Evolutionary conservation across 805 yeast species (phyloP).

Genomic region (Cephaloascus fragrans): DNA sequence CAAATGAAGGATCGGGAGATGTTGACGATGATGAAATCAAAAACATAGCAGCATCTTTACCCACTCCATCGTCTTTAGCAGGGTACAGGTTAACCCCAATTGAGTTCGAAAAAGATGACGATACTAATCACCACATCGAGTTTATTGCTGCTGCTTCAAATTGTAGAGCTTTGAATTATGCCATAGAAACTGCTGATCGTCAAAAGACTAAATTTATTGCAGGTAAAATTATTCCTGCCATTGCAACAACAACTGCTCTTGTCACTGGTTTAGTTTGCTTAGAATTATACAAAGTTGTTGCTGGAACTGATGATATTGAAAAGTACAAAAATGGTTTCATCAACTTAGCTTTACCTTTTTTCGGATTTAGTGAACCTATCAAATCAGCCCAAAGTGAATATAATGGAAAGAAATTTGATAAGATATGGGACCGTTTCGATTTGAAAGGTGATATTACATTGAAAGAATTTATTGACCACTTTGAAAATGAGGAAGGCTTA

Average conservation of each 20-base stretch:
- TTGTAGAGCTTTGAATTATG: slow-evolving; percentile 87
- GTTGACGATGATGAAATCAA: slow-evolving; percentile 58
- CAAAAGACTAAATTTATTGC: slow-evolving; percentile 94
- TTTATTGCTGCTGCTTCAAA: slow-evolving; percentile 94
- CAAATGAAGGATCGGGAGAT: slow-evolving; percentile 51
- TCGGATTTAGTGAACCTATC: slow-evolving; percentile 95
- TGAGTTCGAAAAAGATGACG: slow-evolving; percentile 98
- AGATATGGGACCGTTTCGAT: slow-evolving; percentile 93
- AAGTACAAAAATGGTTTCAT: slow-evolving; percentile 88
- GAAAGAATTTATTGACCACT: slow-evolving; percentile 61
- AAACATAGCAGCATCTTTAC: slow-evolving; percentile 66
- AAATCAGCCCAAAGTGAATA: slow-evolving; percentile 76
- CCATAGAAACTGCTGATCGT: slow-evolving; percentile 80
- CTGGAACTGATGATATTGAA: slow-evolving; percentile 64
- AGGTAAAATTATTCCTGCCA: slow-evolving; percentile 97
- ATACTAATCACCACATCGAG: slow-evolving; percentile 91
- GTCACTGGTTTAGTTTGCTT: slow-evolving; percentile 92
- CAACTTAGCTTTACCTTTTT: slow-evolving; percentile 88
- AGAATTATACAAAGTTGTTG: slow-evolving; percentile 86
- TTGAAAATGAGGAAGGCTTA: slow-evolving; percentile 74
- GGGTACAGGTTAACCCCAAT: slow-evolving; percentile 84
- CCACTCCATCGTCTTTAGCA: slow-evolving; percentile 80
- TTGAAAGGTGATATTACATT: slow-evolving; percentile 69
- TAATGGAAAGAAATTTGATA: slow-evolving; percentile 70
- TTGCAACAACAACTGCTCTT: slow-evolving; percentile 97